phyloP scores from a whole-genome alignment of 2,329 filamentous ascomycete species.

The Penicillium sp. region DNA sequence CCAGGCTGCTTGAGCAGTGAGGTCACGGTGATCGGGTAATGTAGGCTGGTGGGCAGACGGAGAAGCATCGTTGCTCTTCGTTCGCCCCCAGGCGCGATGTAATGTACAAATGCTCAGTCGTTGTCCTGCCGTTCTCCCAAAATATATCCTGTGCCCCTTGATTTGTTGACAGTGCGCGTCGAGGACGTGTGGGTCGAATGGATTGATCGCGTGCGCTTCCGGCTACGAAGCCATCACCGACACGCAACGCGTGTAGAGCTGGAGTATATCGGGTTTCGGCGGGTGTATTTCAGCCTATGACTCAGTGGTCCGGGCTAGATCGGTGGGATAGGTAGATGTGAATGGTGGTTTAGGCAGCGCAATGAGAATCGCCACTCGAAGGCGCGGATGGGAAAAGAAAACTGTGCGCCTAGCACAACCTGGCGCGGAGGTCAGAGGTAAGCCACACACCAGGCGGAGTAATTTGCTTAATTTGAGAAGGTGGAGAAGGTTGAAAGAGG shows the following conservation, averaged over 20 bases:
- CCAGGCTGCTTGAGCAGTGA: slow-evolving; percentile 75
- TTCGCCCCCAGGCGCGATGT: slow-evolving; percentile 19
- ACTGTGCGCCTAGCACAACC: slow-evolving; percentile 16
- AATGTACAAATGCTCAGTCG: not conserved
- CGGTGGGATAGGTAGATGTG: not conserved
- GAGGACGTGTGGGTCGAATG: slow-evolving; percentile 7
- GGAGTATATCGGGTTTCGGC: not conserved
- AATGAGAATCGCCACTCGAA: slow-evolving; percentile 22
- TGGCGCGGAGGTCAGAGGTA: slow-evolving; percentile 13
- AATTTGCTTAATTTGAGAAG: not conserved
- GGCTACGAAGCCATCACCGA: slow-evolving; percentile 24
- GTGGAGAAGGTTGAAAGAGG: not conserved
- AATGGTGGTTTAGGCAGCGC: slow-evolving; percentile 6
- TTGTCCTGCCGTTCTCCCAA: not conserved
- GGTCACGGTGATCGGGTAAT: slow-evolving; percentile 91
- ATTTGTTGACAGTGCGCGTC: slow-evolving; percentile 9
- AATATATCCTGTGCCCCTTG: not conserved
- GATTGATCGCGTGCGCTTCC: slow-evolving; percentile 24
- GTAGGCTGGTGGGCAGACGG: slow-evolving; percentile 59
- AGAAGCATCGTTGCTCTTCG: slow-evolving; percentile 44
- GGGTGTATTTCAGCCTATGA: not conserved
- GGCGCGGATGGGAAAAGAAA: slow-evolving; percentile 12
- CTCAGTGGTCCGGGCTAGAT: not conserved
- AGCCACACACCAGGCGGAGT: slow-evolving; percentile 7
- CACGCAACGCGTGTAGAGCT: slow-evolving; percentile 23